A percentile compares a stretch with the other conserved stretches of the same genome.
These are phyloP conservation scores for Diaporthe aspalathi DNA, from an alignment of 2,329 filamentous ascomycete species.

Conservation along the genomic window DNA sequence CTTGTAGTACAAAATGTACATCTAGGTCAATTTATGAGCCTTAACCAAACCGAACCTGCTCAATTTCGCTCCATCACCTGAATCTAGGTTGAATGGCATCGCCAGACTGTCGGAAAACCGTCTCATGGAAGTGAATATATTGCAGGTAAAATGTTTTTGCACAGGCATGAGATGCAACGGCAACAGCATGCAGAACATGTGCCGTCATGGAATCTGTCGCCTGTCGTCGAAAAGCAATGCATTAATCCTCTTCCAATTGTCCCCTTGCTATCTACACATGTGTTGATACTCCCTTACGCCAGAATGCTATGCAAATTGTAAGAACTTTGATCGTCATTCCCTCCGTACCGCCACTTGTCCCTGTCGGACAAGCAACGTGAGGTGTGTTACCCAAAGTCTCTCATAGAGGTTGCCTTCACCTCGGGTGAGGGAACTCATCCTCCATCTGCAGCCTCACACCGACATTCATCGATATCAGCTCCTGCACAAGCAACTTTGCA, in stretches of 20 bases:
- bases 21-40: no score
- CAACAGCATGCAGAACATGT: no score
- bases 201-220: background rate
- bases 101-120: background rate
- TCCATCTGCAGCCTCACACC: slow-evolving; percentile 89
- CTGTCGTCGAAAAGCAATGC: background rate
- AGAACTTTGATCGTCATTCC: background rate
- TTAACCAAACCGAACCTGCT: no score
- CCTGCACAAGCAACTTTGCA: slow-evolving; percentile 94
- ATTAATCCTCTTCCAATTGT: background rate
- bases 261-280: background rate
- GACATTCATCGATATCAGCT: slow-evolving; percentile 99
- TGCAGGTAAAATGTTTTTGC: background rate
- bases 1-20: no score
- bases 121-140: background rate
- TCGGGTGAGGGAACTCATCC: slow-evolving; percentile 87
- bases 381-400: background rate
- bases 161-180: background rate
- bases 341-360: background rate
- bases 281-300: slow-evolving; percentile 25
- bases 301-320: slow-evolving; percentile 31
- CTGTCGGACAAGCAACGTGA: background rate
- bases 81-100: no score
- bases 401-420: slow-evolving; percentile 39
- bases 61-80: no score